Conservation (phyloP, 2,329 filamentous ascomycete genomes). For the Botrytis elliptica region DNA sequence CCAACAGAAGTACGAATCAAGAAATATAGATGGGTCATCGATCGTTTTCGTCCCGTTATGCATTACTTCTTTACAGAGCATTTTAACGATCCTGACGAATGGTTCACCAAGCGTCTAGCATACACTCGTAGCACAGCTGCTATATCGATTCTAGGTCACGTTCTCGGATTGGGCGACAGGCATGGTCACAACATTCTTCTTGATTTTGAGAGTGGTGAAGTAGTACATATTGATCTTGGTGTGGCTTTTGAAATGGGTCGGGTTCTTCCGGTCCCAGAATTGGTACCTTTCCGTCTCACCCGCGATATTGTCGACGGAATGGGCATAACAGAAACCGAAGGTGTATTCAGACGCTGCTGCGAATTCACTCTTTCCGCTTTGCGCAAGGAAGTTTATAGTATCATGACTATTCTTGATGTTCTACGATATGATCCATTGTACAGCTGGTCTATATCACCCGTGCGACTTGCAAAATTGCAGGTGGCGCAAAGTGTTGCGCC, state of each 20-base stretch:
- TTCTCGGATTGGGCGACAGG: constrained; percentile 88
- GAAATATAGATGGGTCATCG: constrained; percentile 74
- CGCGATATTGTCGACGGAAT: constrained; percentile 95
- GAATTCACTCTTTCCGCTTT: constrained; percentile 95
- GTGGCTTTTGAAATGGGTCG: constrained; percentile 96
- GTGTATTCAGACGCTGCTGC: constrained; percentile 95
- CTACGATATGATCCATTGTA: constrained; percentile 97
- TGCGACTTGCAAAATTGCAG: constrained; percentile 63
- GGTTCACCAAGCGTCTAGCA: constrained; percentile 84
- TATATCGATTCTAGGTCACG: constrained; percentile 90
- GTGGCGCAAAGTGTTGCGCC: constrained; percentile 52
- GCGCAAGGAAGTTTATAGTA: constrained; percentile 91
- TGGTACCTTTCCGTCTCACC: constrained; percentile 92
- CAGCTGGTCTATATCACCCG: constrained; percentile 84
- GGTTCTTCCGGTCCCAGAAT: constrained; percentile 90
- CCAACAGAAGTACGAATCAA: constrained; percentile 68
- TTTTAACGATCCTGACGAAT: constrained; percentile 91
- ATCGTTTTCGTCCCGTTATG: constrained; percentile 89
- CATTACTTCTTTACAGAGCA: constrained; percentile 96
- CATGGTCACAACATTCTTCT: constrained; percentile 97
- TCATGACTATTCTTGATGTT: constrained; percentile 98
- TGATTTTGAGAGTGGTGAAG: constrained; percentile 85
- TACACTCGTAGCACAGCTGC: constrained; percentile 93
- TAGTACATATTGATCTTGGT: constrained; percentile 94
- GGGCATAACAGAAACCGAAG: constrained; percentile 92